A percentile compares a stretch with the other conserved stretches of the same genome.
phyloP scores from a whole-genome alignment of 768 basidiomycete genomes.

The Psilocybe tampanensis region DNA sequence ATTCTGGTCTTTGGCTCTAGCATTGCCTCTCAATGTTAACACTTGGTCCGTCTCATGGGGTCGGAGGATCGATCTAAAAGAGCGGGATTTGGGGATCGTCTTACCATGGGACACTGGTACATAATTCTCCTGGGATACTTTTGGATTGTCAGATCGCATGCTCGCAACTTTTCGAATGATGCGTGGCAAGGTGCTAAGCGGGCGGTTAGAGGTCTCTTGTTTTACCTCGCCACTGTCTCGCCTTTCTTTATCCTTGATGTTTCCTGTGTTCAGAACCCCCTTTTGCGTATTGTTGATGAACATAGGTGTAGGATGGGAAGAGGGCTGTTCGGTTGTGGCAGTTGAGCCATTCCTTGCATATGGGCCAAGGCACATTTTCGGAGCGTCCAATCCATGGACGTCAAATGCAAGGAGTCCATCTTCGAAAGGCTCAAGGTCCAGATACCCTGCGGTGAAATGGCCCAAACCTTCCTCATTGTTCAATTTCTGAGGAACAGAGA shows the following conservation, averaged over 20 bases:
- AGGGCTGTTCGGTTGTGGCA: not conserved
- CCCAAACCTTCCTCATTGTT: not conserved
- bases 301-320: not conserved
- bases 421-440: not conserved
- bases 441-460: too few relatives aligned
- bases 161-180: conserved; percentile 41
- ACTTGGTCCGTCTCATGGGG: conserved; percentile 8
- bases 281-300: not conserved
- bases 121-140: conserved; percentile 3
- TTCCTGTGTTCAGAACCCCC: not conserved
- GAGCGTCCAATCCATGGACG: not conserved
- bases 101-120: conserved; percentile 5
- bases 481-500: not conserved
- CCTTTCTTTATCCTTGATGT: not conserved
- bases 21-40: not conserved
- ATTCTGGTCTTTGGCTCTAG: not conserved
- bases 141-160: conserved; percentile 30
- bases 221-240: not conserved
- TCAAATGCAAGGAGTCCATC: not conserved
- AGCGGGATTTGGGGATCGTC: conserved; percentile 29
- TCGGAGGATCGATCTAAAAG: conserved; percentile 25
- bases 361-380: not conserved
- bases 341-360: not conserved
- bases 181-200: conserved; percentile 24
- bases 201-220: not conserved